These are phyloP conservation scores for Wolfiporia cocos DNA, from an alignment of 1,284 basidiomycete genomes.

Conservation along the genomic window DNA sequence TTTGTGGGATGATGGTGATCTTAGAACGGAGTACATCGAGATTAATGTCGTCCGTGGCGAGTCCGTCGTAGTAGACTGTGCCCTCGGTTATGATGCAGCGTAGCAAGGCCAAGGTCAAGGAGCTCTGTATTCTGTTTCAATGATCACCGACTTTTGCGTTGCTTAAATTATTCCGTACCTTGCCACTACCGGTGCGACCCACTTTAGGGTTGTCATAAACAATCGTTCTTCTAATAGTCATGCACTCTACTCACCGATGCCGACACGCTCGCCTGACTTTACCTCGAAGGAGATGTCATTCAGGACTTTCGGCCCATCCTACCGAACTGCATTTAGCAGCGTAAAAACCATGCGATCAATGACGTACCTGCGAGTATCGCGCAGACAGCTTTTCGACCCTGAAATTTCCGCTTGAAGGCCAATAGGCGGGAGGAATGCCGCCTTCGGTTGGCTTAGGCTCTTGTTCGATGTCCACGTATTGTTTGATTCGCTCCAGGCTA, in stretches of 20 bases:
- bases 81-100: conserved; percentile 44
- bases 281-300: conserved; percentile 42
- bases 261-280: conserved; percentile 44
- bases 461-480: conserved; percentile 66
- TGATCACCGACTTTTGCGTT: conserved; percentile 33
- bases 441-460: conserved; percentile 43
- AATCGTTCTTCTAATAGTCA: neutral
- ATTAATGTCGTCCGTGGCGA: conserved; percentile 39
- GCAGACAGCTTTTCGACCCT: conserved; percentile 50
- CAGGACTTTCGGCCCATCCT: conserved; percentile 37
- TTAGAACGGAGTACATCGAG: conserved; percentile 46
- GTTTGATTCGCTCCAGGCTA: conserved; percentile 71
- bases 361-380: conserved; percentile 36
- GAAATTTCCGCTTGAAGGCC: conserved; percentile 66
- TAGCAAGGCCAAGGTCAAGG: conserved; percentile 35
- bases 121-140: conserved; percentile 34
- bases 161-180: conserved; percentile 30
- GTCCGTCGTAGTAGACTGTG: conserved; percentile 30
- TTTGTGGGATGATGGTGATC: conserved; percentile 43
- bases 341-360: neutral
- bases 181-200: conserved; percentile 73
- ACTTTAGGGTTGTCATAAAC: conserved; percentile 29
- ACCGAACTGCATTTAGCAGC: conserved; percentile 8
- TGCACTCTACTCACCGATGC: conserved; percentile 30
- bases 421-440: conserved; percentile 48